phyloP scores from a whole-genome alignment of 768 basidiomycete genomes.

The Suillus paluster region DNA sequence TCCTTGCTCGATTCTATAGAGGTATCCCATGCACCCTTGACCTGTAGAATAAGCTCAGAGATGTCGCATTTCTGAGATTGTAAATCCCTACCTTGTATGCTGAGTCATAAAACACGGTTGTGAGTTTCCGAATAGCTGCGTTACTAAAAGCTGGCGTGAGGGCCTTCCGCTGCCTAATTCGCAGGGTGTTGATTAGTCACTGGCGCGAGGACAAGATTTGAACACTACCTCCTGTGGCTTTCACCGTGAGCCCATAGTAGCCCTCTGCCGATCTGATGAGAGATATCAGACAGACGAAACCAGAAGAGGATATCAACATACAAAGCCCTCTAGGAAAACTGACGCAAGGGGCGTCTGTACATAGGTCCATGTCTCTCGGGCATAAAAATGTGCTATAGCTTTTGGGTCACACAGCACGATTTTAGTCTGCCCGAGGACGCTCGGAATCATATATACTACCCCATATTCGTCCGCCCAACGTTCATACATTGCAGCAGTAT shows the following conservation, averaged over 20 bases:
- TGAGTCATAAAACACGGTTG: conserved; percentile 44
- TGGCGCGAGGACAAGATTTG: conserved; percentile 12
- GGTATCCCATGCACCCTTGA: conserved; percentile 37
- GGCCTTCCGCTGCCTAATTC: conserved; percentile 39
- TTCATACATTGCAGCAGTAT: conserved; percentile 21
- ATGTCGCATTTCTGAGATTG: not conserved
- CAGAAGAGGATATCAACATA: conserved; percentile 4
- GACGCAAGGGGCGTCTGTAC: conserved; percentile 41
- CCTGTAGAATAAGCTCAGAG: conserved; percentile 18
- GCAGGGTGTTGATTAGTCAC: conserved; percentile 17
- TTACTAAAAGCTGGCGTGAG: conserved; percentile 48
- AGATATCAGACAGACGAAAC: not conserved
- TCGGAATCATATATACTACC: conserved; percentile 18
- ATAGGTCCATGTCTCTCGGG: conserved; percentile 55
- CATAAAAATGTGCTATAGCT: conserved; percentile 53
- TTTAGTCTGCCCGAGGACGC: conserved; percentile 14
- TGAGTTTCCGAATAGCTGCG: conserved; percentile 41
- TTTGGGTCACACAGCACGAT: conserved; percentile 46
- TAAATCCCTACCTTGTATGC: conserved; percentile 42
- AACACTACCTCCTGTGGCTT: conserved; percentile 44
- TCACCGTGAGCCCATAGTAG: conserved; percentile 41
- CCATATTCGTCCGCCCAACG: conserved; percentile 27
- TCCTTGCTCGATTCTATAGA: conserved; percentile 24
- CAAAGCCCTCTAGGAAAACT: conserved; percentile 30
- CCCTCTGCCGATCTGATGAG: conserved; percentile 31